Evolutionary conservation across 352 stramenopile genomes (phyloP).

Genomic region (Phytophthora citrophthora): DNA sequence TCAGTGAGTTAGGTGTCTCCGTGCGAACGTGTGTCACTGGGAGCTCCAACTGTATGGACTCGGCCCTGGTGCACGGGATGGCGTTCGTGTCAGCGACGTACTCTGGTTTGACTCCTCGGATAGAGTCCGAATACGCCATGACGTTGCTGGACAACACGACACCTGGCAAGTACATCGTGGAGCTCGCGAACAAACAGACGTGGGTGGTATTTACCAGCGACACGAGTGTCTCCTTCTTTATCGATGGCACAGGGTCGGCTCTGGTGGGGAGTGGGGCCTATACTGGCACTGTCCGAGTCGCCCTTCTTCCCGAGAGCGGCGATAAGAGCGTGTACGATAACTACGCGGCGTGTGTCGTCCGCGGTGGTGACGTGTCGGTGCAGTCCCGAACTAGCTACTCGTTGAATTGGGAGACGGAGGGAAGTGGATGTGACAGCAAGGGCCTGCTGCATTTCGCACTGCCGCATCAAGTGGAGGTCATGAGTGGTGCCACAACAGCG

Average conservation of each 20-base stretch:
- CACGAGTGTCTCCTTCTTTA: background rate
- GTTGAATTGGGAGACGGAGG: background rate
- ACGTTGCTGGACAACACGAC: background rate
- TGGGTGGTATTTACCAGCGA: background rate
- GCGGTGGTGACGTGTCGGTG: background rate
- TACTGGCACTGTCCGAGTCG: background rate
- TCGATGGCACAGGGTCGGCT: background rate
- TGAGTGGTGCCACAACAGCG: background rate
- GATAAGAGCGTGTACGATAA: background rate
- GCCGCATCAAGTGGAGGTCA: background rate
- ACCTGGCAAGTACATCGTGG: background rate
- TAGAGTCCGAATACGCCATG: background rate
- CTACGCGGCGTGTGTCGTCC: background rate
- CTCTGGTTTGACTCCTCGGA: background rate
- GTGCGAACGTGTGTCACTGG: background rate
- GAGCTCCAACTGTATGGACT: background rate
- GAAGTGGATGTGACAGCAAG: background rate
- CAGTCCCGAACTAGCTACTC: background rate
- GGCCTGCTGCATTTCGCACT: background rate
- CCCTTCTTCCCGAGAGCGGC: background rate
- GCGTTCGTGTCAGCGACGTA: background rate
- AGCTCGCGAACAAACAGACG: background rate
- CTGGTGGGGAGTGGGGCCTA: background rate
- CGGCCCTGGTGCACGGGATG: background rate
- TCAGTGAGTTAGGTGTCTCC: background rate